A percentile compares a stretch with the other conserved stretches of the same genome.
These are phyloP conservation scores for Diaporthe sp. DNA, from an alignment of 2,329 filamentous ascomycete genomes.

Conservation along the genomic window DNA sequence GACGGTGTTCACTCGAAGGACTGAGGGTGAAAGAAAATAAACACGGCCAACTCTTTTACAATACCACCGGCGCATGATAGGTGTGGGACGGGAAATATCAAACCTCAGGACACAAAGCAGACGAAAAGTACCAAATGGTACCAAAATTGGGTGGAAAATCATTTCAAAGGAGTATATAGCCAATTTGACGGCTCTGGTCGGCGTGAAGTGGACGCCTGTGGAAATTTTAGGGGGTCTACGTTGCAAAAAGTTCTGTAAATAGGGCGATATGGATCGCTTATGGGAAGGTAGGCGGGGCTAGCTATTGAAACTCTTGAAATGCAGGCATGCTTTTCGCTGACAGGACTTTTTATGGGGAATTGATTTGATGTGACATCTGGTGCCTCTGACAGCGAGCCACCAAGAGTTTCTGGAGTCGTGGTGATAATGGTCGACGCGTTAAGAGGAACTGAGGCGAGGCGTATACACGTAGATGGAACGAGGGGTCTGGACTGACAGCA, in stretches of 20 bases:
- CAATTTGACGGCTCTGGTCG: neutral
- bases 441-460: neutral
- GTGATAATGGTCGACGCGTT: neutral
- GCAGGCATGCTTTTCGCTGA: neutral
- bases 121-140: conserved; percentile 13
- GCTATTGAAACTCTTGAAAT: conserved; percentile 2
- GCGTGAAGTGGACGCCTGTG: neutral
- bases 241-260: conserved; percentile 10
- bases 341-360: neutral
- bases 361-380: neutral
- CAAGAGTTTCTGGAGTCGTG: too few species aligned
- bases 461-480: neutral
- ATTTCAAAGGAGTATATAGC: conserved; percentile 9
- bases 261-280: neutral
- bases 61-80: conserved; percentile 15
- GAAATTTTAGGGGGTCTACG: neutral
- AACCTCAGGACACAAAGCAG: neutral
- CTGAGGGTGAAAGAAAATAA: neutral
- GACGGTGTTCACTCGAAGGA: neutral
- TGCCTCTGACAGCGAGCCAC: neutral
- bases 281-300: conserved; percentile 24
- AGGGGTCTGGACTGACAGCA: neutral
- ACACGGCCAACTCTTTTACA: neutral
- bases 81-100: conserved; percentile 3
- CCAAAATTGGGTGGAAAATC: neutral